Evolutionary conservation across 2,329 filamentous ascomycete genomes (phyloP).

Genomic region (Verticillium dahliae): DNA sequence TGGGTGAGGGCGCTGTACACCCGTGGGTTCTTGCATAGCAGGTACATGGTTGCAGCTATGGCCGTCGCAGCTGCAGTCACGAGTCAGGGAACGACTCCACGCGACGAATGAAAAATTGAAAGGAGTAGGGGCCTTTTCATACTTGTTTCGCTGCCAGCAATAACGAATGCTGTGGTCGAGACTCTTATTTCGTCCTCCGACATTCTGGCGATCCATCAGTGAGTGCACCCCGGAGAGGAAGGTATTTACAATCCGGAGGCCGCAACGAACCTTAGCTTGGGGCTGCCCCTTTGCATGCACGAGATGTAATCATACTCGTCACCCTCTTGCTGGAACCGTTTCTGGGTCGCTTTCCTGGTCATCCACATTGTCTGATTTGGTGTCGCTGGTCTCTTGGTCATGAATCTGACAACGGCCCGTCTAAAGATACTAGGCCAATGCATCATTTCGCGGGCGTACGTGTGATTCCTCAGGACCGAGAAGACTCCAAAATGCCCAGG

Average conservation of each 20-base stretch:
- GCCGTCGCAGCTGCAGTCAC: conserved; percentile 1
- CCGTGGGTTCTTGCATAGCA: neutral
- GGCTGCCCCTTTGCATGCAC: neutral
- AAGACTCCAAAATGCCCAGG: conserved; percentile 19
- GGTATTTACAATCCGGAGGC: neutral
- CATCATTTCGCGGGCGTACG: conserved; percentile 18
- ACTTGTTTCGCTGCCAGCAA: neutral
- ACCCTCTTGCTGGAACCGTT: neutral
- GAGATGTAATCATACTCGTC: neutral
- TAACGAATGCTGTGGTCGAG: neutral
- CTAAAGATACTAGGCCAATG: conserved; percentile 20
- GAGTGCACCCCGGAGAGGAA: neutral
- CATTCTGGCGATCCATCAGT: conserved; percentile 3
- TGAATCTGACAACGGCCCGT: conserved; percentile 9
- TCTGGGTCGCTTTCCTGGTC: neutral
- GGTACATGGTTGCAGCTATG: neutral
- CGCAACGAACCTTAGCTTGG: neutral
- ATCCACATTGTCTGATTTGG: neutral
- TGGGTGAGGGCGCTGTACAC: neutral
- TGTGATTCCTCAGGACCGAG: conserved; percentile 8
- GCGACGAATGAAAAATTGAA: no score
- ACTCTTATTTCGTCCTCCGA: conserved; percentile 2
- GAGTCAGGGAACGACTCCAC: neutral
- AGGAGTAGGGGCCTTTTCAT: no score
- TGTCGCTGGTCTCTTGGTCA: conserved; percentile 9